Conservation (phyloP, 2,329 filamentous ascomycete species). For the Thielaviopsis populi region DNA sequence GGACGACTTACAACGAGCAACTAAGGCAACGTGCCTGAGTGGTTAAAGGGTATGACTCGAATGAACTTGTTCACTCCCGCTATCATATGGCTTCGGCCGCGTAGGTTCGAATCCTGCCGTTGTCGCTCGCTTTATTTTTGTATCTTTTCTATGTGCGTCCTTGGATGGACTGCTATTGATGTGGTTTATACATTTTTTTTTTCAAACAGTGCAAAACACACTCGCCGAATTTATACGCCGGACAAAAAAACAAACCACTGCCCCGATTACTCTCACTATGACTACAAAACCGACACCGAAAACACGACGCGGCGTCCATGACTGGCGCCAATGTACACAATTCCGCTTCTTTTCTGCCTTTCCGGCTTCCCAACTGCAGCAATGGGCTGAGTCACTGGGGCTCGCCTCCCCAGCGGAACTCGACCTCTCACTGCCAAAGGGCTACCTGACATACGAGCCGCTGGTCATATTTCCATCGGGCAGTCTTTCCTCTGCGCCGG, state of each 20-base stretch:
- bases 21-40: conserved; percentile 15
- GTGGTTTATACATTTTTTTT: neutral
- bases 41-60: conserved; percentile 17
- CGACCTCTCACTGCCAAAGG: conserved; percentile 16
- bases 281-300: neutral
- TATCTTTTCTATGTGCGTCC: neutral
- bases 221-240: neutral
- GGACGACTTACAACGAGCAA: neutral
- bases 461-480: conserved; percentile 46
- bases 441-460: conserved; percentile 46
- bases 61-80: conserved; percentile 8
- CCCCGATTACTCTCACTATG: neutral
- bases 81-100: conserved; percentile 16
- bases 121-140: conserved; percentile 8
- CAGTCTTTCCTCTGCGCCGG: conserved; percentile 34
- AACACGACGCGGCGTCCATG: conserved; percentile 10
- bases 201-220: neutral
- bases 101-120: conserved; percentile 15
- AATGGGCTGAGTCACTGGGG: neutral
- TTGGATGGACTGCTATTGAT: too few relatives aligned
- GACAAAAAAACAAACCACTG: neutral
- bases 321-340: conserved; percentile 11
- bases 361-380: neutral
- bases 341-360: conserved; percentile 4
- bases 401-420: neutral